Evolutionary conservation across 192 early-diverging fungal genomes (phyloP).

Genomic region (Polychytrium aggregatum): DNA sequence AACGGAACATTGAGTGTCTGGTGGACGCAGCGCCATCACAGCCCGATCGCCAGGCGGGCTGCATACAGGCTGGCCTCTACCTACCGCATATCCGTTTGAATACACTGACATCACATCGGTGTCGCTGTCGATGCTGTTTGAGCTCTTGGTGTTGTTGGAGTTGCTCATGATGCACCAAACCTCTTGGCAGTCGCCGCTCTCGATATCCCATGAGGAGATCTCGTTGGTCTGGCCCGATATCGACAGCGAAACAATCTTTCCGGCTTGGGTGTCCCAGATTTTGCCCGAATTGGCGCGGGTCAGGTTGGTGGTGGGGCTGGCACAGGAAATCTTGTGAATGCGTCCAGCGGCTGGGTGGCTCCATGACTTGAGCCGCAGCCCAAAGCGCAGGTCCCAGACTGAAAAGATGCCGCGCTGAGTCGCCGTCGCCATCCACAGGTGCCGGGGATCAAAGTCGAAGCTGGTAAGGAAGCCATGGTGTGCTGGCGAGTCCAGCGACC

Average conservation of each 20-base stretch:
- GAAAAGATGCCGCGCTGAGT: slow-evolving; percentile 66
- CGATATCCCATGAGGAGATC: slow-evolving; percentile 74
- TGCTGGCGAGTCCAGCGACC: slow-evolving; percentile 35
- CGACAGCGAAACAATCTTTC: slow-evolving; percentile 43
- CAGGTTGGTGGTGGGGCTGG: slow-evolving; percentile 13
- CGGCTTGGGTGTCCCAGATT: too few relatives aligned
- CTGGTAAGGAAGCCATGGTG: slow-evolving; percentile 53
- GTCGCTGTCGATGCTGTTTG: slow-evolving; percentile 4
- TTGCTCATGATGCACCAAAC: slow-evolving; percentile 49
- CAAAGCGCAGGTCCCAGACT: slow-evolving; percentile 71
- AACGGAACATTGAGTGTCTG: too few relatives aligned
- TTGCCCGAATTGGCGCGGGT: neutral
- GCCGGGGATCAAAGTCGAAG: slow-evolving; percentile 48
- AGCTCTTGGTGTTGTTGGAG: neutral
- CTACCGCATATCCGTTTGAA: too few relatives aligned
- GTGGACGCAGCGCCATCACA: too few relatives aligned
- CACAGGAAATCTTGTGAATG: slow-evolving; percentile 31
- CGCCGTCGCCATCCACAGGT: slow-evolving; percentile 59
- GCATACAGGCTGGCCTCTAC: too few relatives aligned
- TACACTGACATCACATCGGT: too few relatives aligned
- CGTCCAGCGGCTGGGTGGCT: slow-evolving; percentile 54
- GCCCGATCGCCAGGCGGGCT: too few relatives aligned
- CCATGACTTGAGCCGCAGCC: slow-evolving; percentile 58
- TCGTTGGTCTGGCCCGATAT: slow-evolving; percentile 56
- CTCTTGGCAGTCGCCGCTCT: slow-evolving; percentile 53